Evolutionary conservation across 805 yeast species (phyloP).

Genomic region (Danielozyma ontarioensis): DNA sequence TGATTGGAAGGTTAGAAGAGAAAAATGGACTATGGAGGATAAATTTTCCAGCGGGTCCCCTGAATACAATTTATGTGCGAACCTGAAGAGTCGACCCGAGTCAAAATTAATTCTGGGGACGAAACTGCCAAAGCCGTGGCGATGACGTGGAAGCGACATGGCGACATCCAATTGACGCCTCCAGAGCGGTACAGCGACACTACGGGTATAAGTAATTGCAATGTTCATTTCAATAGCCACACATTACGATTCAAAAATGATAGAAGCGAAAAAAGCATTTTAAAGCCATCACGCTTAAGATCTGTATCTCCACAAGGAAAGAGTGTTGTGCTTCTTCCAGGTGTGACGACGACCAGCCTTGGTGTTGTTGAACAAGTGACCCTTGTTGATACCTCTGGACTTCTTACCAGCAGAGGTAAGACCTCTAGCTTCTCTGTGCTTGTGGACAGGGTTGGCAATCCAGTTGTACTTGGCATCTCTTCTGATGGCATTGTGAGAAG

Average conservation of each 20-base stretch:
- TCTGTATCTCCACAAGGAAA: conserved; percentile 99
- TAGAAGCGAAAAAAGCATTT: background rate
- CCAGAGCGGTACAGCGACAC: too few relatives aligned
- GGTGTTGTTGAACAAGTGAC: conserved; percentile 99
- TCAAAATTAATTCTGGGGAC: background rate
- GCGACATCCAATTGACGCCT: too few relatives aligned
- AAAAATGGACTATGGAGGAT: background rate
- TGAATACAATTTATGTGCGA: conserved; percentile 1
- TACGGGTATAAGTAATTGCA: too few relatives aligned
- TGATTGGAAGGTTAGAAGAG: conserved; percentile 3
- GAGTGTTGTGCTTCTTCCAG: conserved; percentile 99
- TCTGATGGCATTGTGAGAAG: conserved; percentile 97
- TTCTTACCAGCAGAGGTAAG: conserved; percentile 97
- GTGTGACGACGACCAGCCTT: conserved; percentile 98
- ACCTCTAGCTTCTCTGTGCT: conserved; percentile 99
- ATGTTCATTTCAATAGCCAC: too few relatives aligned
- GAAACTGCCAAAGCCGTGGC: background rate
- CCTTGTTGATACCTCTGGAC: conserved; percentile 99
- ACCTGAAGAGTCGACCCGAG: background rate
- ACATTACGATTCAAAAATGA: background rate
- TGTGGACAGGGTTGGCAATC: conserved; percentile 99
- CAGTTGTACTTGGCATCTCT: conserved; percentile 99
- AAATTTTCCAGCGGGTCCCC: background rate
- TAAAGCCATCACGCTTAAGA: conserved; percentile 38
- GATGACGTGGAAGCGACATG: background rate